Evolutionary conservation across 2,329 filamentous ascomycete genomes (phyloP).

Genomic region (Calonectria hongkongensis): DNA sequence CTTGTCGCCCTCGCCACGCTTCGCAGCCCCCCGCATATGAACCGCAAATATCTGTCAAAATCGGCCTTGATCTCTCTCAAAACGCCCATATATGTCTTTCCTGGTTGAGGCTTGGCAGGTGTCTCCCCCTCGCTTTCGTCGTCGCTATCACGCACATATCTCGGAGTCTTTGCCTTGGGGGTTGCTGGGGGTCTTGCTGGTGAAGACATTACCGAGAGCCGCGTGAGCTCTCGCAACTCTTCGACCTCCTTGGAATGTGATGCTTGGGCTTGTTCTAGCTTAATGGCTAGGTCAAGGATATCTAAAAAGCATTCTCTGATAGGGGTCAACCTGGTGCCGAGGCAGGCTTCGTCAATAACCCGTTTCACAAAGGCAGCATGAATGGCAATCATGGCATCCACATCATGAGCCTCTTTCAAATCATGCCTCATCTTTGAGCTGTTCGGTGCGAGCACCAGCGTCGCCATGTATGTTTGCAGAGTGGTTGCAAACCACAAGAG

Average conservation of each 20-base stretch:
- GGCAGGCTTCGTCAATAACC: conserved; percentile 80
- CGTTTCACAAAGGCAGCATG: conserved; percentile 79
- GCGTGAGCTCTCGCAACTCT: conserved; percentile 59
- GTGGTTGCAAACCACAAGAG: conserved; percentile 87
- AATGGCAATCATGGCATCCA: conserved; percentile 86
- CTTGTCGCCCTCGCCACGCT: conserved; percentile 84
- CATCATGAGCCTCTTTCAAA: conserved; percentile 78
- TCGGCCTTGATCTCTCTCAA: conserved; percentile 76
- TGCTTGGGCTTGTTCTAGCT: conserved; percentile 77
- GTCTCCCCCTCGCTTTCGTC: conserved; percentile 60
- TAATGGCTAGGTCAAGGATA: conserved; percentile 83
- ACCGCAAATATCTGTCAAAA: conserved; percentile 80
- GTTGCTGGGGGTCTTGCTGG: conserved; percentile 41
- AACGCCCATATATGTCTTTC: conserved; percentile 69
- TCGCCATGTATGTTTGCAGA: conserved; percentile 84
- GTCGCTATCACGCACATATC: conserved; percentile 54
- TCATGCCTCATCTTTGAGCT: conserved; percentile 73
- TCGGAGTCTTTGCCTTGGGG: conserved; percentile 47
- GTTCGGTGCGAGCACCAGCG: conserved; percentile 80
- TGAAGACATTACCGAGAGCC: conserved; percentile 46
- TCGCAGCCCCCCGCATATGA: conserved; percentile 83
- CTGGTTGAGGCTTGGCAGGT: conserved; percentile 38
- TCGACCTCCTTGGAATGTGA: conserved; percentile 60
- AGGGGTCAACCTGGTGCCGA: conserved; percentile 80
- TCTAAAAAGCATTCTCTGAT: conserved; percentile 85